Evolutionary conservation across 2,329 filamentous ascomycete species (phyloP), one percentile per base, ranked within the genome.

Genomic region (Aureobasidium pullulans): DNA sequence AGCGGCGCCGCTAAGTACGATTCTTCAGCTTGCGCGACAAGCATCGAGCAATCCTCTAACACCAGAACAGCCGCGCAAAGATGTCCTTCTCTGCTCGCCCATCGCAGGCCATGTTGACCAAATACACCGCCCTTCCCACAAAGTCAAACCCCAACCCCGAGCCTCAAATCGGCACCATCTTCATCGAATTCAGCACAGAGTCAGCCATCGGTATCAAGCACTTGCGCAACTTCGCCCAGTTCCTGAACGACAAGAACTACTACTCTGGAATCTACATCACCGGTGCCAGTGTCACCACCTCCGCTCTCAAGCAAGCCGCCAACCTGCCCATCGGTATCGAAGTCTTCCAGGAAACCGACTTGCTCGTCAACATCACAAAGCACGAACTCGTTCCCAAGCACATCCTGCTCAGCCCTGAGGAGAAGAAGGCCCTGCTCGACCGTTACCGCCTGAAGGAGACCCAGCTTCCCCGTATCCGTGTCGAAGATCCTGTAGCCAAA

Each of bases 301-400:
- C 92, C 62, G 93, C 92, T 39, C 85, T 93, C 73, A 95, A 95
- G 78, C 87, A 96, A 67, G 85, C 85, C 64, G 86, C 87, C 61
- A 85, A 93, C 60, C 84, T 88, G 66, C 84, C 85, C 63, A 88
- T 88, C 59, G 85, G 89, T 69, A 90, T 96, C 70, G 94, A 99
- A 79, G 90, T 90, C 72, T 99, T 99, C 78, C 84, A 93, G 67
- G 94, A 97, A 79, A 88, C 94, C 73, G 94, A 99, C 76, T 76
- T 99, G 67, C 81, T 97, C 62, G 92, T 99, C 75, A 99, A 99
- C 77, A 97, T 99, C 74, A 97, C 93, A 61, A 89, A 92, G 73
- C 94, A 99, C 77, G 93, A 97, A 76, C 83, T 99, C 59, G 94
- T 99, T 32, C 94, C 94, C 46, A 91, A 89, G 72, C 94, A 99